phyloP scores from a whole-genome alignment of 768 basidiomycete genomes.

The Cystobasidium ongulense region DNA sequence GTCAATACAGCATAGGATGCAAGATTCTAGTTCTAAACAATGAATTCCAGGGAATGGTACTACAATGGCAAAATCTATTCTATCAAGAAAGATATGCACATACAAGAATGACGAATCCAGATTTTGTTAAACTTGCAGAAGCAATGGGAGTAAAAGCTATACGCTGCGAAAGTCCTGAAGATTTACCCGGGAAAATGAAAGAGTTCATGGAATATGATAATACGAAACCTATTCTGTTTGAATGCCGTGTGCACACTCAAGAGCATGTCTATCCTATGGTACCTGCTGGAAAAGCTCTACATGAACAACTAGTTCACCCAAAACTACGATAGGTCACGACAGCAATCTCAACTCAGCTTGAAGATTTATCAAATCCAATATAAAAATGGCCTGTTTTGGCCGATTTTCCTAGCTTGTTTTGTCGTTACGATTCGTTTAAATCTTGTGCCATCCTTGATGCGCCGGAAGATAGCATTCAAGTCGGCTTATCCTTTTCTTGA shows the following conservation, averaged over 20 bases:
- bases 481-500: not conserved
- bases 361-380: too few relatives aligned
- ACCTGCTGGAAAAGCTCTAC: constrained; percentile 84
- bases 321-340: constrained; percentile 37
- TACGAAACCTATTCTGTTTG: constrained; percentile 76
- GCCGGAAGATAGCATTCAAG: not conserved
- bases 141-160: constrained; percentile 91
- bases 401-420: too few relatives aligned
- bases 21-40: constrained; percentile 54
- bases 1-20: constrained; percentile 84
- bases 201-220: constrained; percentile 94
- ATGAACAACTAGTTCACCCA: constrained; percentile 79
- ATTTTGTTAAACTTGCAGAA: constrained; percentile 68
- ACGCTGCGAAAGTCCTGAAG: constrained; percentile 59
- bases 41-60: constrained; percentile 69
- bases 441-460: not conserved
- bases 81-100: constrained; percentile 95
- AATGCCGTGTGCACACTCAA: constrained; percentile 67
- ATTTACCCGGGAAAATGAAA: constrained; percentile 92
- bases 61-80: constrained; percentile 99
- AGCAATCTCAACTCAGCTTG: too few relatives aligned
- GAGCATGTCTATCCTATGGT: constrained; percentile 45
- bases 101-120: constrained; percentile 88
- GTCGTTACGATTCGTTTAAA: not conserved
- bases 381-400: too few relatives aligned